Evolutionary conservation across 345 rosid genomes (phyloP).

Genomic region (Linum lewisii): DNA sequence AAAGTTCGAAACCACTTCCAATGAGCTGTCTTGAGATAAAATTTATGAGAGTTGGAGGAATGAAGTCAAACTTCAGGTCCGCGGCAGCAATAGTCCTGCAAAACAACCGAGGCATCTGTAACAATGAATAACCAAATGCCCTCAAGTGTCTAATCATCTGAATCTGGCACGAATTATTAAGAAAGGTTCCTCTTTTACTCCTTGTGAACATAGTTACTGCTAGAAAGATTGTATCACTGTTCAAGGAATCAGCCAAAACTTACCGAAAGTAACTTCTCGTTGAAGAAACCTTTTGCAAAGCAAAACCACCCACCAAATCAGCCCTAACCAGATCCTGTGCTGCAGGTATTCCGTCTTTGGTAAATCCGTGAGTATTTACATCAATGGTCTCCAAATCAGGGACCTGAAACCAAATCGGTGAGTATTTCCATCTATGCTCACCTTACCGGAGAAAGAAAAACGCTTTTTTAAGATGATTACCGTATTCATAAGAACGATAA

Average conservation of each 20-base stretch:
- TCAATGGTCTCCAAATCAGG: constrained; percentile 52
- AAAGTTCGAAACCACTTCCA: constrained; percentile 82
- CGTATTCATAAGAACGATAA: constrained; percentile 55
- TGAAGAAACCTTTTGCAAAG: constrained; percentile 69
- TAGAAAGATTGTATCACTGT: too few relatives aligned
- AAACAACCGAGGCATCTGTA: background rate
- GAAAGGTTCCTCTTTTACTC: too few relatives aligned
- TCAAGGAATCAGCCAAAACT: constrained; percentile 12
- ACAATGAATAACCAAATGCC: too few relatives aligned
- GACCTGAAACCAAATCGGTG: constrained; percentile 50
- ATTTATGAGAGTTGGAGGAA: constrained; percentile 83
- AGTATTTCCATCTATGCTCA: background rate
- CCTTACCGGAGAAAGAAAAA: background rate
- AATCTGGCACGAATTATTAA: too few relatives aligned
- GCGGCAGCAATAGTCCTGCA: constrained; percentile 67
- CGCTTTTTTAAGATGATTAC: constrained; percentile 24
- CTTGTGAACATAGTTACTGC: too few relatives aligned
- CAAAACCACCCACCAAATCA: constrained; percentile 79
- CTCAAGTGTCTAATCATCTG: too few relatives aligned
- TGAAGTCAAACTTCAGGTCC: constrained; percentile 86
- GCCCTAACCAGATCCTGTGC: constrained; percentile 64
- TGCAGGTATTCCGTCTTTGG: constrained; percentile 46
- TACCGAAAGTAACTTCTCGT: constrained; percentile 81
- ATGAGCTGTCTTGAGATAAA: constrained; percentile 84
- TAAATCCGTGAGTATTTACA: constrained; percentile 39